Percentiles rank a stretch among this genome's conserved stretches.
These are phyloP conservation scores for Phaeosphaeriaceae sp. DNA, from an alignment of 2,329 filamentous ascomycete genomes.

Conservation along the genomic window DNA sequence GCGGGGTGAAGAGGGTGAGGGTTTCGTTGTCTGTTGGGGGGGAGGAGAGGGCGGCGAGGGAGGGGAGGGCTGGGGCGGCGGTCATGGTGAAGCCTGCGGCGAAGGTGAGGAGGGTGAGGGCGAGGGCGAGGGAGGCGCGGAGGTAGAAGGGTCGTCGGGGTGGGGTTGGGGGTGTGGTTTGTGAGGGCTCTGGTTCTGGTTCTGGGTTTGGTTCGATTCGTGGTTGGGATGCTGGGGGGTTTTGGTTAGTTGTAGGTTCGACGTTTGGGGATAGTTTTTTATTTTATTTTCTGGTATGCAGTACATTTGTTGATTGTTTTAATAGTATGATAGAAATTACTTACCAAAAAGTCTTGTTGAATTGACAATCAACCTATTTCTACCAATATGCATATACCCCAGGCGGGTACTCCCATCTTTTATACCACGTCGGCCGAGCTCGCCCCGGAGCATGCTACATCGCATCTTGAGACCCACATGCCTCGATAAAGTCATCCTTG, in stretches of 20 bases:
- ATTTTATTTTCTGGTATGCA: no score
- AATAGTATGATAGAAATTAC: no score
- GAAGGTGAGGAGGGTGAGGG: slow-evolving; percentile 56
- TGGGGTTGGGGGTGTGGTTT: slow-evolving; percentile 2
- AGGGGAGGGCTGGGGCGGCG: slow-evolving; percentile 59
- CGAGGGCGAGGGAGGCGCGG: slow-evolving; percentile 54
- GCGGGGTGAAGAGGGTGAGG: slow-evolving; percentile 66
- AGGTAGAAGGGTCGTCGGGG: slow-evolving; percentile 30
- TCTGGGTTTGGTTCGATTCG: slow-evolving; percentile 13
- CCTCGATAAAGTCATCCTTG: slow-evolving; percentile 35
- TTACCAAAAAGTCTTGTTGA: slow-evolving; percentile 26
- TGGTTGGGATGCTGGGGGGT: slow-evolving; percentile 13
- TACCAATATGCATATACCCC: slow-evolving; percentile 6
- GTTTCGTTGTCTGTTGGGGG: slow-evolving; percentile 75
- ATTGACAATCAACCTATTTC: slow-evolving; percentile 11
- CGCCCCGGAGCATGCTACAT: slow-evolving; percentile 23
- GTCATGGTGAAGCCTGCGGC: slow-evolving; percentile 65
- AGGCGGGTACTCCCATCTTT: slow-evolving; percentile 8
- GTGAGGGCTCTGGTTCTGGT: slow-evolving; percentile 9
- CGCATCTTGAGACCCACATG: slow-evolving; percentile 28
- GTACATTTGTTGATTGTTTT: no score
- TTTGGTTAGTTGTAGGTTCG: neutral
- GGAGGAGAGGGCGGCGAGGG: slow-evolving; percentile 57
- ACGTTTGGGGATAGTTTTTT: no score
- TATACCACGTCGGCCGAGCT: slow-evolving; percentile 29